Conservation (phyloP, 2,329 filamentous ascomycete species). For the Plenodomus biglobosus region DNA sequence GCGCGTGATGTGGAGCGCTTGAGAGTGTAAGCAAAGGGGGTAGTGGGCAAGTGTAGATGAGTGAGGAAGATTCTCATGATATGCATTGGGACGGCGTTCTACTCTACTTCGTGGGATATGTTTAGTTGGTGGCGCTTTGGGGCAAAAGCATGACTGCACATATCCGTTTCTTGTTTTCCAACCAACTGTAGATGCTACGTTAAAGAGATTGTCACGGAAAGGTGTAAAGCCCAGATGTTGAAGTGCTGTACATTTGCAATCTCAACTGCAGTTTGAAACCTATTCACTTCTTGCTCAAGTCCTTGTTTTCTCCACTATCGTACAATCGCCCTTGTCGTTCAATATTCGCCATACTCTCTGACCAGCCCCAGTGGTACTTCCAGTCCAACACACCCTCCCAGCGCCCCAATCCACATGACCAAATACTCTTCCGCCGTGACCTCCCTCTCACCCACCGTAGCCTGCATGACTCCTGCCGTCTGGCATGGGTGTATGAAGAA, state of each 20-base stretch:
- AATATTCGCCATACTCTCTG: neutral
- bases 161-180: neutral
- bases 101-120: neutral
- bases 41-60: slow-evolving; percentile 1
- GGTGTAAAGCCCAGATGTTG: neutral
- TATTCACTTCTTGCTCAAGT: neutral
- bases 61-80: neutral
- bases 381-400: slow-evolving; percentile 78
- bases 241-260: neutral
- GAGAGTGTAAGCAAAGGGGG: slow-evolving; percentile 3
- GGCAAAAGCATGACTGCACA: neutral
- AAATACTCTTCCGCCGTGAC: slow-evolving; percentile 67
- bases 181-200: neutral
- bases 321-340: neutral
- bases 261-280: neutral
- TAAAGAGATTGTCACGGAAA: neutral
- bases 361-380: slow-evolving; percentile 63
- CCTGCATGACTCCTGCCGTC: slow-evolving; percentile 76
- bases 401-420: slow-evolving; percentile 83
- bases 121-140: neutral
- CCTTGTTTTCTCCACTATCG: too few relatives aligned
- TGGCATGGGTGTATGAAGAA: slow-evolving; percentile 95
- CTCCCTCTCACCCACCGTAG: slow-evolving; percentile 43
- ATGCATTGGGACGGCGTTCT: neutral
- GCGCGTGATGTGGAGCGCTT: slow-evolving; percentile 19